Base-by-base conservation (phyloP, 2,329 filamentous ascomycete species). In the Epichloe glyceriae region DNA sequence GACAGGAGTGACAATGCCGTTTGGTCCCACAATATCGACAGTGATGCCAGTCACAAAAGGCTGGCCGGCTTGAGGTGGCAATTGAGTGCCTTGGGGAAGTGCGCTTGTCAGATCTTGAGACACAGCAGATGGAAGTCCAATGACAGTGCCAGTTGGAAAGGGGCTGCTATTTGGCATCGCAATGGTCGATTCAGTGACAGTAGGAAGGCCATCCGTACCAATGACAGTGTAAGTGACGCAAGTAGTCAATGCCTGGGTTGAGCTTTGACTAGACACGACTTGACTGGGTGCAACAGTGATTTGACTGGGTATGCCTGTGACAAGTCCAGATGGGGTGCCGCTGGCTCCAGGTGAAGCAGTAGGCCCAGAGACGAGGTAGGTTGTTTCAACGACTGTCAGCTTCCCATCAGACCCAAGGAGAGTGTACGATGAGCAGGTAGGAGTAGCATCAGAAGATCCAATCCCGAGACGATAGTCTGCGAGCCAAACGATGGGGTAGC, bases 1-100 rank as follows among this genome's bases (percentile, higher is more conserved):
- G 14, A 62, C 57, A 22, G 65, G 56, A 14, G 66, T 67, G 2
- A 56, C 53, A 14, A 60, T 51, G 14, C 65, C 65, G 54, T 67
- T 59, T 5, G 61, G 55, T 11, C 66, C 65, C 14, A 67, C 50
- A 34, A 65, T 51, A 4, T 64, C 51, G 17, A 61, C 57, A 3
- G 66, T 68, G 42, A 64, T 61, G 51, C 61, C 54, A 2, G 58
- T 58, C n/a, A 63, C 63, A 50, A 60, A 51, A 5, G 50, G 55
- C 37, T 35, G 47, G n/a, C 45, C 50, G 50, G 48, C 54, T 15
- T 54, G 52, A 11, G 58, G 50, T 33, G 41, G 50, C 30, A 50
- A 22, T 50, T 55, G 47, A 35, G 52, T 49, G 5, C 59, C 56
- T 49, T 57, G 54, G 1, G 57, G 60, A 34, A 60, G 46, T 17